Evolutionary conservation across 495 filamentous ascomycete species (phyloP).

Genomic region (Neurospora sp.): DNA sequence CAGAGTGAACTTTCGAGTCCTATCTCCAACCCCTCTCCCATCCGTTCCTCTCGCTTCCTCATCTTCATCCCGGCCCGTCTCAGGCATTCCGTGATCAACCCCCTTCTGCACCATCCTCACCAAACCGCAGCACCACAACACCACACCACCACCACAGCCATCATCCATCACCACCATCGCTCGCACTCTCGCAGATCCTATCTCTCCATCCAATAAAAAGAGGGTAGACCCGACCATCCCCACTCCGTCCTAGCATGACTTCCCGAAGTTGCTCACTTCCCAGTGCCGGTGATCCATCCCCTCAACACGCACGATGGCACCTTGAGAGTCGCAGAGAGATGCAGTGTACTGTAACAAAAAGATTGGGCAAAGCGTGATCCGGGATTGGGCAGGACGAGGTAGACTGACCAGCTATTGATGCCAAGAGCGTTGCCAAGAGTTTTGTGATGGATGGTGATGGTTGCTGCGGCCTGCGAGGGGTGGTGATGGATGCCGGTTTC

Average conservation of each 20-base stretch:
- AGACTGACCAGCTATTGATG: background rate
- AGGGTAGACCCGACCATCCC: background rate
- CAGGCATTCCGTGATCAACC: background rate
- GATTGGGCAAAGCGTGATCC: background rate
- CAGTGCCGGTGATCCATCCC: background rate
- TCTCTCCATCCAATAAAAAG: background rate
- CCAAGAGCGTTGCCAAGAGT: background rate
- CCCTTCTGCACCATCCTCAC: background rate
- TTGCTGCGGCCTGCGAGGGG: background rate
- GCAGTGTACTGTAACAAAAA: background rate
- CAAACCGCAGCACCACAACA: background rate
- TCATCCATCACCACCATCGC: background rate
- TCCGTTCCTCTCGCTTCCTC: background rate
- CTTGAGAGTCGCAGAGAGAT: background rate
- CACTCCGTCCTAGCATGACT: background rate
- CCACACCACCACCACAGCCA: background rate
- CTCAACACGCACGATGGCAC: no score
- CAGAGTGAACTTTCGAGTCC: background rate
- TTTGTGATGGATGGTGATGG: background rate
- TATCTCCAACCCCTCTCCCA: background rate
- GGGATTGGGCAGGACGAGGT: background rate
- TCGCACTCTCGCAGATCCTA: background rate
- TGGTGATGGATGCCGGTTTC: background rate
- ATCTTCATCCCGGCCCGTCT: background rate
- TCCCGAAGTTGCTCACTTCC: background rate